Percentiles rank a stretch among this genome's conserved stretches.
Conservation (phyloP, 192 early-diverging fungal genomes). For the Podila minutissima region DNA sequence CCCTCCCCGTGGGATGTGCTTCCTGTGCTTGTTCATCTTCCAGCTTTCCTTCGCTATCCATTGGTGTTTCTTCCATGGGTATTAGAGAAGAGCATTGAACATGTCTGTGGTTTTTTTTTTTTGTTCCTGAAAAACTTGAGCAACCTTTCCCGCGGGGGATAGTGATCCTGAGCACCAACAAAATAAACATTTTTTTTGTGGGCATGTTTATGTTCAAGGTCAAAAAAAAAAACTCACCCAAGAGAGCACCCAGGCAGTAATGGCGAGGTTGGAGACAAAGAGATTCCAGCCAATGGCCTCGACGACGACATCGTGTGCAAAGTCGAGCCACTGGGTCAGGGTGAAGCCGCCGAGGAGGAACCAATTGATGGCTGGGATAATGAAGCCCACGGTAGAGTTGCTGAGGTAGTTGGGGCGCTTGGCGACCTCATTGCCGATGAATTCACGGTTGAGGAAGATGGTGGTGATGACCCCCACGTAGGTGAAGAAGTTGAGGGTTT, state of each 20-base stretch:
- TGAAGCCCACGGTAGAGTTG: slow-evolving; percentile 28
- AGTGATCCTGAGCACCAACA: too few relatives aligned
- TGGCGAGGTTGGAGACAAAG: slow-evolving; percentile 27
- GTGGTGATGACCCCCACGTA: slow-evolving; percentile 20
- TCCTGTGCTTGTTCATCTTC: too few relatives aligned
- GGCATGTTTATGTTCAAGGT: too few relatives aligned
- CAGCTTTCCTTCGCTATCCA: too few relatives aligned
- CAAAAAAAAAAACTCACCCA: slow-evolving; percentile 22
- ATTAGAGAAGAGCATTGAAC: too few relatives aligned
- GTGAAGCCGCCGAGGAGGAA: slow-evolving; percentile 43
- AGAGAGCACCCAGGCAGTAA: slow-evolving; percentile 27
- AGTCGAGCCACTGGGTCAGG: slow-evolving; percentile 40
- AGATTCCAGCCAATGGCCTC: slow-evolving; percentile 40
- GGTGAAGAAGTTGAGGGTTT: slow-evolving; percentile 41
- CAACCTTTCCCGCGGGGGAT: too few relatives aligned
- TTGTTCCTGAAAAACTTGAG: too few relatives aligned
- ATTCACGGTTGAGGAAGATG: slow-evolving; percentile 22
- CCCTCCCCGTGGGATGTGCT: too few relatives aligned
- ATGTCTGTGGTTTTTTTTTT: too few relatives aligned
- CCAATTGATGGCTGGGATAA: slow-evolving; percentile 38
- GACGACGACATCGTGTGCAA: slow-evolving; percentile 46
- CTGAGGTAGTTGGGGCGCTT: slow-evolving; percentile 27
- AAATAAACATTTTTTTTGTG: too few relatives aligned
- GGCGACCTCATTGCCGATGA: slow-evolving; percentile 6
- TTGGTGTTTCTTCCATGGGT: too few relatives aligned